Base-by-base conservation (phyloP, 2,329 filamentous ascomycete species). In the Microcyclospora pomicola region DNA sequence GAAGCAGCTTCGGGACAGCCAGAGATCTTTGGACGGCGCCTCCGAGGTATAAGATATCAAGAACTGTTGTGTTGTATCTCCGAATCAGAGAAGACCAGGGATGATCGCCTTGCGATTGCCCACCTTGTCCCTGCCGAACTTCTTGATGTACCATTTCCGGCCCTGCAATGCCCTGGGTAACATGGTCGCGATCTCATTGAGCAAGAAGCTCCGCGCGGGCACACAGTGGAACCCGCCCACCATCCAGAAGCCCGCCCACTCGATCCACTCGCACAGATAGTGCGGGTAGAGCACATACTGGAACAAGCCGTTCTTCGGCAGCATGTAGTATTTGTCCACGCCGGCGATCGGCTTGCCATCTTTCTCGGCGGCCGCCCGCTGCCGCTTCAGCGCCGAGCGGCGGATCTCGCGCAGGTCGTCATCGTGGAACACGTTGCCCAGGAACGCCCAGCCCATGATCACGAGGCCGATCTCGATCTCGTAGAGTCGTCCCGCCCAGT, bases 181-280 rank as follows among this genome's bases (percentile, higher is more conserved):
- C 88, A 96, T 98, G 7, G 82, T 79, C n/a, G 77, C 63, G 36
- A 98, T 64, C 63, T 94, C 86, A 57, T 95, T 96, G 34, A 93
- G 46, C 33, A 94, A 52, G 55, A 96, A 96, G 36, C 72, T 73
- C 52, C 86, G 68, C 15, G 85, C 88, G 0, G 91, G 88, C 34
- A 75, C 64, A 54, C 79, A 84, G 4, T 64, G 61, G 63, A 67
- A 72, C 0, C 72, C 70, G 1, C 78, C 72, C 49, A 82, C 72
- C 59, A 94, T 72, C 67, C 80, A 86, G 59, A 86, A 98, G 0
- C 91, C 91, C 3, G 72, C 60, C 91, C 91, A 98, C 68, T 98
- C 91, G 37, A 94, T 59, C 91, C 91, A 98, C 64, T 98, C 91
- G 55, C 80, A 82, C n/a, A 93, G 68, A 59, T 95, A 98, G 59